phyloP scores from a whole-genome alignment of 129 eudicot species.

The Flaveria trinervia region DNA sequence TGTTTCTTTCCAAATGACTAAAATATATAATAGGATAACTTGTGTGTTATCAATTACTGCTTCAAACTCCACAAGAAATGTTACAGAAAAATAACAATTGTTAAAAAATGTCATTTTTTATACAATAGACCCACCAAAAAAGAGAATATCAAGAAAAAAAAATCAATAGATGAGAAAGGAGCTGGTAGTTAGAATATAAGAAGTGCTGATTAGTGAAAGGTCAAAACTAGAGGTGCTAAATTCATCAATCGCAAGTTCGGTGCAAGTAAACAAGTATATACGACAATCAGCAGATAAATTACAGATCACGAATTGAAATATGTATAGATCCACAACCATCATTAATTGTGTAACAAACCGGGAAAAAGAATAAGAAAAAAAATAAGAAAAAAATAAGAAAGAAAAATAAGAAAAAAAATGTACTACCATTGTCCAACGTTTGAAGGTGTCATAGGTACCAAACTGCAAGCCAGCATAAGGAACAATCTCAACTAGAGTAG shows the following conservation, averaged over 20 bases:
- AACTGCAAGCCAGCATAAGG: constrained; percentile 98
- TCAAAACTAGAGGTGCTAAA: background rate
- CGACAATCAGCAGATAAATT: background rate
- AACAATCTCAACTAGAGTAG: constrained; percentile 84
- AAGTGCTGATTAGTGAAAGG: background rate
- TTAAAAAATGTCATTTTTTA: background rate
- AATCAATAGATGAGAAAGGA: background rate
- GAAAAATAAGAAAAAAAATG: background rate
- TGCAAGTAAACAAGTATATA: background rate
- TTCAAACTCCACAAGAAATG: background rate
- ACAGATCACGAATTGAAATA: background rate
- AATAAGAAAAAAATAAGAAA: too few species aligned
- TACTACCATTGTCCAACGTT: constrained; percentile 89
- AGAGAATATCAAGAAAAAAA: background rate
- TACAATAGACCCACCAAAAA: background rate
- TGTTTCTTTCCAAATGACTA: background rate
- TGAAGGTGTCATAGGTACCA: constrained; percentile 95
- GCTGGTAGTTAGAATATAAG: background rate
- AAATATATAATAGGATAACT: background rate
- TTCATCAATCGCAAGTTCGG: background rate
- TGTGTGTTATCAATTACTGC: background rate
- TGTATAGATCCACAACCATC: background rate
- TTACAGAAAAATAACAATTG: background rate
- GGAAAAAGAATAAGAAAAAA: background rate
- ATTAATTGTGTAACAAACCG: background rate